Conservation (phyloP, 345 rosid genomes). For the Arabidopsis arenosa region DNA sequence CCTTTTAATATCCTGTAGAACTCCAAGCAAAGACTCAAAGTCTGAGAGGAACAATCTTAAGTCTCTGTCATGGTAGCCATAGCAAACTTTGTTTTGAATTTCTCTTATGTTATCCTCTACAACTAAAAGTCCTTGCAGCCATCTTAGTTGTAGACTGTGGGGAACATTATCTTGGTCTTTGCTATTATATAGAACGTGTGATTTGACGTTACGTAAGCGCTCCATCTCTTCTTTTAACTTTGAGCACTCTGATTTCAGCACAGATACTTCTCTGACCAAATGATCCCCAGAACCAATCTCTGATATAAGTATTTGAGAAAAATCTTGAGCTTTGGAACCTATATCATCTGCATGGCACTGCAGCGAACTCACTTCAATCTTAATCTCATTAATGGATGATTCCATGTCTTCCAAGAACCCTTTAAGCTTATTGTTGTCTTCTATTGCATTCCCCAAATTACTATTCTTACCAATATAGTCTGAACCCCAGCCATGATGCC, state of each 20-base stretch:
- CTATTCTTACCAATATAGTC: slow-evolving; percentile 66
- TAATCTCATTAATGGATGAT: slow-evolving; percentile 76
- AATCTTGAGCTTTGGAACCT: slow-evolving; percentile 66
- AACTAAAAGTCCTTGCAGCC: slow-evolving; percentile 70
- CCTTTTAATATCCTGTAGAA: slow-evolving; percentile 77
- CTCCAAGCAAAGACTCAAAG: slow-evolving; percentile 61
- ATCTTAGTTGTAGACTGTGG: slow-evolving; percentile 60
- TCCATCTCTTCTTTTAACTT: slow-evolving; percentile 77
- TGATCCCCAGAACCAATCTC: slow-evolving; percentile 88
- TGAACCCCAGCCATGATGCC: slow-evolving; percentile 71
- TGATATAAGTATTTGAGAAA: slow-evolving; percentile 69
- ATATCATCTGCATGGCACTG: slow-evolving; percentile 75
- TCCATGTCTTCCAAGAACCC: slow-evolving; percentile 83
- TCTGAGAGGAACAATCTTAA: slow-evolving; percentile 60
- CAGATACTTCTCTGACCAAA: slow-evolving; percentile 74
- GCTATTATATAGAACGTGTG: slow-evolving; percentile 46
- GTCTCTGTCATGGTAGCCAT: slow-evolving; percentile 74
- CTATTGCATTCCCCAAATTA: slow-evolving; percentile 65
- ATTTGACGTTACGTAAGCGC: slow-evolving; percentile 47
- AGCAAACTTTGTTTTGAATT: slow-evolving; percentile 70
- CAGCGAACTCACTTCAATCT: slow-evolving; percentile 70
- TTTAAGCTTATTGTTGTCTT: slow-evolving; percentile 80
- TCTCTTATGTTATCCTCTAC: slow-evolving; percentile 77
- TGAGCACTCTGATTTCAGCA: slow-evolving; percentile 78
- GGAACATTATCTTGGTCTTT: slow-evolving; percentile 49